These are phyloP conservation scores for Claviceps cyperi DNA, from an alignment of 2,329 filamentous ascomycete species.

Conservation along the genomic window DNA sequence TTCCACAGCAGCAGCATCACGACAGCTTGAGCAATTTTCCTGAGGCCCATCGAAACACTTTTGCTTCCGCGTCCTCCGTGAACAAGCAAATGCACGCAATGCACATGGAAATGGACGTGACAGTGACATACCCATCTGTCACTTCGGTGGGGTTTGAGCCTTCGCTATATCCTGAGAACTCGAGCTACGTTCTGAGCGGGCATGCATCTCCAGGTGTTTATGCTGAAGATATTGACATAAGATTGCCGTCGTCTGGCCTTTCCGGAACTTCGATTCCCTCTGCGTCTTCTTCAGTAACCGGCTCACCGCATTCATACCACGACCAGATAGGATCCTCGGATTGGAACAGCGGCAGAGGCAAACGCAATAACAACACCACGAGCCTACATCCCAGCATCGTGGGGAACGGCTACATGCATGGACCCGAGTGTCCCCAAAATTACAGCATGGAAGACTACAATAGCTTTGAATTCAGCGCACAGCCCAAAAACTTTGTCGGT, in stretches of 20 bases:
- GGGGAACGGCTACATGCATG: constrained; percentile 38
- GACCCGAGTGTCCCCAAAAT: constrained; percentile 37
- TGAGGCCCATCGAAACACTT: constrained; percentile 25
- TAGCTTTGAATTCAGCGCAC: constrained; percentile 29
- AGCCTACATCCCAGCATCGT: constrained; percentile 51
- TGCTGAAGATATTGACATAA: constrained; percentile 35
- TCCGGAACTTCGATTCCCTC: constrained; percentile 49
- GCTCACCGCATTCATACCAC: constrained; percentile 50
- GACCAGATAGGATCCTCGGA: constrained; percentile 43
- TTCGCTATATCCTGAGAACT: constrained; percentile 31
- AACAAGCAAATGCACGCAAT: constrained; percentile 31
- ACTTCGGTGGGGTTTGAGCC: constrained; percentile 29
- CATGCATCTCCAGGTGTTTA: constrained; percentile 35
- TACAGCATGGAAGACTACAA: constrained; percentile 35
- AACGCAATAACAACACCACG: constrained; percentile 26
- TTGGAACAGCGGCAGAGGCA: constrained; percentile 30
- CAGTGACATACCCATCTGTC: constrained; percentile 19
- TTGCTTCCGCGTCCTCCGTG: constrained; percentile 27
- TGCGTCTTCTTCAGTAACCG: constrained; percentile 50
- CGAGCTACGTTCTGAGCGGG: constrained; percentile 29
- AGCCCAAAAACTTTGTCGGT: constrained; percentile 42
- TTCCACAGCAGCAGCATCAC: constrained; percentile 14
- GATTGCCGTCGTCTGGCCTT: constrained; percentile 39
- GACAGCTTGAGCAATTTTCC: constrained; percentile 32
- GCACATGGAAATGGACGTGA: too few relatives aligned